Evolutionary conservation across 179 eudicot species (phyloP), one percentile per base, ranked within the genome.

Genomic region (Nepenthes alata): DNA sequence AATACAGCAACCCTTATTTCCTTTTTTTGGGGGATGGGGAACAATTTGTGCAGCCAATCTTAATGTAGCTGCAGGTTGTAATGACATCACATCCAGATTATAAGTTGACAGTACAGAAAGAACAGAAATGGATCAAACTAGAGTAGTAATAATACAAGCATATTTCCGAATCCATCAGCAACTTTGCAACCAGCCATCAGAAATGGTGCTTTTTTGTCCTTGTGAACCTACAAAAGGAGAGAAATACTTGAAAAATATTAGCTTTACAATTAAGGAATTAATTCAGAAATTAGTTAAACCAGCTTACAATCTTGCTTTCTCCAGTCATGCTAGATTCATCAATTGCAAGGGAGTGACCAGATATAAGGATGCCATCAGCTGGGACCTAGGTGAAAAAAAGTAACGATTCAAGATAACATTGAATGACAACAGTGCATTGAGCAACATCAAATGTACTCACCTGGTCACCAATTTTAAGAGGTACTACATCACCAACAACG

Each of bases 291-390:
- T 67, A 34, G 62, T 63, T 76, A 53, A 76, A 68, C 62, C 59
- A 65, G 73, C 94, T 85, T 79, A 91, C 97, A 70, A 78, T 81
- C 80, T 85, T 85, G 89, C 96, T 88, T 75, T 91, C 97, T 64
- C 96, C 97, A 15, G 96, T 91, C 97, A 91, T 88, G 82, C 97
- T 88, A 9, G 96, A 91, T 81, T 91, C 97, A 72, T 91, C 97
- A 53, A 91, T 81, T 51, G 91, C 78, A 63, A 91, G 81, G 64
- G 89, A 78, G 70, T 91, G 96, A 58, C 96, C 87, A 69, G 83
- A 71, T 59, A 81, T 69, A 52, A 91, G 64, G 64, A 91, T 47
- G 48, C 97, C 97, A 70, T 88, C 97, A 5, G 97, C 97, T 63
- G 96, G 96, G 61, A 88, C 90, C 90, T 87, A 63, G 67, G 41